Base-by-base conservation (phyloP, 305 asterid genomes). In the Petunia hybrid region DNA sequence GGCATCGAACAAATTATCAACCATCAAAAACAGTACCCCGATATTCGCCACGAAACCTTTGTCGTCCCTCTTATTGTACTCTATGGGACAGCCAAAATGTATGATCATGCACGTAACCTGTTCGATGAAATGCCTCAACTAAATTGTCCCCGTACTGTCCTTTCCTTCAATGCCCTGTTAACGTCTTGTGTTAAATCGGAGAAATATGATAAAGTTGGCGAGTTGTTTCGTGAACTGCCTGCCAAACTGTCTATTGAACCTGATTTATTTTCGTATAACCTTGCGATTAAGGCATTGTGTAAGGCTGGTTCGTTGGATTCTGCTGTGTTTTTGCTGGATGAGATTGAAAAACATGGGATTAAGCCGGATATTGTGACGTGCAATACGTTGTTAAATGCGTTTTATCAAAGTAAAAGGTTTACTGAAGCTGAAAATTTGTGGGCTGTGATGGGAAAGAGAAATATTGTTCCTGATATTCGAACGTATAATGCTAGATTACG, bases 61-160 rank as follows among this genome's bases (percentile, higher is more conserved):
- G 80, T 65, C 4, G 60, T 46, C 31, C 86, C 90, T 35, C 85
- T 91, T 42, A 86, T 88, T 2, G 9, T 57, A 31, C 71, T 87
- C 0, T 91, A 86, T 8, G 91, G 93, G 0, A 39, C 80, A 57
- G 87, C 91, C 45, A 76, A 85, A 3, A 87, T 91, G 95, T 64
- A 73, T 35, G 87, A 87, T 6, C 86, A 85, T 5, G 92, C 92
- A 14, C 81, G 77, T 71, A 80, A 88, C 9, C 60, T 91, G 90
- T 91, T 91, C 83, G 92, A 87, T 16, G 90, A 89, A 89, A 81
- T 91, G 89, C 93, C 93, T 22, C 75, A 84, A 40, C 70, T 89
- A 64, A 78, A 84, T 2, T 91, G 93, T 84, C 85, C 83, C 1
- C 85, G 89, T 6, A 89, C 87, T 3, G 87, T 84, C 22, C 4